Evolutionary conservation across 2,329 filamentous ascomycete species (phyloP).

Genomic region (Hypoxylon sp.): DNA sequence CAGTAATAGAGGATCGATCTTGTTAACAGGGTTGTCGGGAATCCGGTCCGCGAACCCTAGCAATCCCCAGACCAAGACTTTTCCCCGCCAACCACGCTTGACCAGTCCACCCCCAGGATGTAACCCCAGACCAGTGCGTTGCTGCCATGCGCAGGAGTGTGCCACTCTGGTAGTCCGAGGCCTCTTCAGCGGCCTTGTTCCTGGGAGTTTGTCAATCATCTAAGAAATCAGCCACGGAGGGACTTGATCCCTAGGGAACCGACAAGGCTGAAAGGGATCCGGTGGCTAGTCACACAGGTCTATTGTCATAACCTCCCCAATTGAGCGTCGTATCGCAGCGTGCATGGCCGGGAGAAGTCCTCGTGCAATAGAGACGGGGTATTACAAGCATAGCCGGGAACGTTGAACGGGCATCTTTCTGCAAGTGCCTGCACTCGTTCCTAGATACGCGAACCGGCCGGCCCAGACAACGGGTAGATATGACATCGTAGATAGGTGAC

Average conservation of each 20-base stretch:
- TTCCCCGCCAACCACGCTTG: conserved; percentile 52
- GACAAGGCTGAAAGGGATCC: conserved; percentile 51
- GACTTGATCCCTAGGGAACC: conserved; percentile 43
- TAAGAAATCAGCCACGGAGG: conserved; percentile 46
- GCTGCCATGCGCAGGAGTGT: conserved; percentile 45
- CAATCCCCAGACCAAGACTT: conserved; percentile 50
- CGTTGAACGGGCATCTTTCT: conserved; percentile 39
- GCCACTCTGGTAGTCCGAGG: conserved; percentile 28
- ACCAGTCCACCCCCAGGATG: conserved; percentile 47
- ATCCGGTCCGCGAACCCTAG: conserved; percentile 50
- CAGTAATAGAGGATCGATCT: conserved; percentile 30
- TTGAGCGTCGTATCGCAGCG: conserved; percentile 50
- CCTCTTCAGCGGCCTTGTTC: conserved; percentile 33
- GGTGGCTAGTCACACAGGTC: conserved; percentile 35
- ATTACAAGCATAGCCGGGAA: conserved; percentile 48
- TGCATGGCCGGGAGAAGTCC: conserved; percentile 51
- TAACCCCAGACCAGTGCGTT: conserved; percentile 44
- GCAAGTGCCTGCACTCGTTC: conserved; percentile 42
- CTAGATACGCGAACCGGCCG: conserved; percentile 46
- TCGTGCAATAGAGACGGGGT: conserved; percentile 45
- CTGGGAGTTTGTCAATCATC: conserved; percentile 40
- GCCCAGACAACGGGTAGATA: conserved; percentile 46
- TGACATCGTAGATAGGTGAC: conserved; percentile 40
- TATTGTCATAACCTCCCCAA: conserved; percentile 38
- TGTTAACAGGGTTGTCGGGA: conserved; percentile 43